A percentile compares a stretch with the other conserved stretches of the same genome.
Evolutionary conservation across 169 alveolate species (phyloP).

Genomic region (Plasmodium malariae): DNA sequence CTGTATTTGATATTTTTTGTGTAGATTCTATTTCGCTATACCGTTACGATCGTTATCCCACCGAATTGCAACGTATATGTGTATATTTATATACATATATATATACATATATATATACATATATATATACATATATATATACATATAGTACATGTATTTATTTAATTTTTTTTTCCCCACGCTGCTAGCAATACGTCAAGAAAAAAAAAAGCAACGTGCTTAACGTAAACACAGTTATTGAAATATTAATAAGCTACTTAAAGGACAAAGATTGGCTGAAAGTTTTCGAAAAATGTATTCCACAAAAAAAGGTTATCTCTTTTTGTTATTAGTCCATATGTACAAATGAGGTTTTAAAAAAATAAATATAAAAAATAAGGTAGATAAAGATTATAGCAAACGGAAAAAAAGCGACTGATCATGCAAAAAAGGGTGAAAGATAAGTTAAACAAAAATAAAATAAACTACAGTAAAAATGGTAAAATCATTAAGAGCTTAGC

Average conservation of each 20-base stretch:
- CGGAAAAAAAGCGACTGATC: too few relatives aligned
- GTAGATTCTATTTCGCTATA: too few relatives aligned
- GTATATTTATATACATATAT: slow-evolving; percentile 1
- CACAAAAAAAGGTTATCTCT: slow-evolving; percentile 69
- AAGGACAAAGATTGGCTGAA: slow-evolving; percentile 77
- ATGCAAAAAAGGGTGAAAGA: too few relatives aligned
- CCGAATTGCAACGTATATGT: too few relatives aligned
- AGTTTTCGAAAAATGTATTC: slow-evolving; percentile 58
- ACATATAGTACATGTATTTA: not conserved
- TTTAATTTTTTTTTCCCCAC: not conserved
- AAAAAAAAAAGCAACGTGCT: slow-evolving; percentile 80
- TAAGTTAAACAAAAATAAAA: too few relatives aligned
- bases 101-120: not conserved
- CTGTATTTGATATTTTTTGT: too few relatives aligned
- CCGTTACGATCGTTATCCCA: too few relatives aligned
- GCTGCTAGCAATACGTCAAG: slow-evolving; percentile 30
- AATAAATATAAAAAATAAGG: slow-evolving; percentile 9
- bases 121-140: not conserved
- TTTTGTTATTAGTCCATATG: not conserved
- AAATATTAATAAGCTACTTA: slow-evolving; percentile 71
- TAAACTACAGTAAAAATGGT: too few relatives aligned
- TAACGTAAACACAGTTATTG: slow-evolving; percentile 83
- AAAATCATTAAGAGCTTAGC: too few relatives aligned
- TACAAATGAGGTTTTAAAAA: not conserved
- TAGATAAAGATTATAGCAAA: not conserved